A percentile compares a stretch with the other conserved stretches of the same genome.
These are phyloP conservation scores for Stephanodiscus minutulus DNA, from an alignment of 108 stramenopile species.

Conservation along the genomic window DNA sequence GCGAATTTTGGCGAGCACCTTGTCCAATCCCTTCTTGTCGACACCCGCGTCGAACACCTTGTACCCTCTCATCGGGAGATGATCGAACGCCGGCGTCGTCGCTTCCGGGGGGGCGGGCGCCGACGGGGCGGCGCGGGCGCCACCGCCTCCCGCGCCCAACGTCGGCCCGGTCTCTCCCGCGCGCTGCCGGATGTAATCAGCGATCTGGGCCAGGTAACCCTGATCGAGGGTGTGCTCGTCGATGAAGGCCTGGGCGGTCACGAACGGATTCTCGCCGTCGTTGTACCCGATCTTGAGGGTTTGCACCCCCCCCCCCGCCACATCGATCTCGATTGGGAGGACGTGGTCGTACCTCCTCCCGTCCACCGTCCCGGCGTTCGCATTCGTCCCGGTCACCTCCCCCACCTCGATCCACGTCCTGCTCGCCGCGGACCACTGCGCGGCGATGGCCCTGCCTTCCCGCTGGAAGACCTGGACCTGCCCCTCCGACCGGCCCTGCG, in stretches of 20 bases:
- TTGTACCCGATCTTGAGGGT: conserved; percentile 94
- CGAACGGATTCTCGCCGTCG: conserved; percentile 96
- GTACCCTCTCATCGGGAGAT: conserved; percentile 73
- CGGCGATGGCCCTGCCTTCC: conserved; percentile 80
- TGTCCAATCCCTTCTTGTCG: conserved; percentile 63
- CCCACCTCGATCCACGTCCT: conserved; percentile 95
- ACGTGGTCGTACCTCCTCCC: conserved; percentile 92
- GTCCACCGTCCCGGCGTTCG: conserved; percentile 77
- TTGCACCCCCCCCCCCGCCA: conserved; percentile 78
- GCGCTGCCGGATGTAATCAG: conserved; percentile 88
- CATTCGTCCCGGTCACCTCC: conserved; percentile 88
- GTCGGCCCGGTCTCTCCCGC: conserved; percentile 66
- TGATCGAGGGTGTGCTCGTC: conserved; percentile 92
- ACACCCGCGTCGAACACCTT: conserved; percentile 71
- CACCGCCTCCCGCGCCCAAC: conserved; percentile 49
- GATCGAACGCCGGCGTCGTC: conserved; percentile 48
- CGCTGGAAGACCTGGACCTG: conserved; percentile 93
- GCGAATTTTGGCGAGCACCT: conserved; percentile 70
- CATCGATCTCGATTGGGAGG: conserved; percentile 94
- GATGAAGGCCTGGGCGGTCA: conserved; percentile 94
- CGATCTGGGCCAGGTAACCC: conserved; percentile 86
- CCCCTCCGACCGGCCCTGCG: conserved; percentile 78
- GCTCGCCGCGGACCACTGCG: conserved; percentile 86
- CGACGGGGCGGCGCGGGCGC: conserved; percentile 1
- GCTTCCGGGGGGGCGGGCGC: conserved; percentile 17